Percentiles rank a stretch among this genome's conserved stretches.
phyloP scores from a whole-genome alignment of 2,329 filamentous ascomycete species.

The Exophiala lecanii-corni region DNA sequence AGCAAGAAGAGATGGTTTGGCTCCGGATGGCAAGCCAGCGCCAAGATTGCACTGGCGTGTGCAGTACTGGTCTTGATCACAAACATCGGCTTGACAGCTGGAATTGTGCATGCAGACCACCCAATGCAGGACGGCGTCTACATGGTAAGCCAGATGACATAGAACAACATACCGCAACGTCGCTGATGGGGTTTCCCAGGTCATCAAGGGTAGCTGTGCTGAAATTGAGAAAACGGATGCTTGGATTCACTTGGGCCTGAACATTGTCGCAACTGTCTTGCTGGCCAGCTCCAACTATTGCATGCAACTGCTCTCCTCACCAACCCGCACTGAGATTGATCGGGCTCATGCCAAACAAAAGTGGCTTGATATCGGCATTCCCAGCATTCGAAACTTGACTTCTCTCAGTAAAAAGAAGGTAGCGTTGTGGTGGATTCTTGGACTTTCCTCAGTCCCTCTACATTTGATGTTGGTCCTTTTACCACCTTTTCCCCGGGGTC shows the following conservation, averaged over 20 bases:
- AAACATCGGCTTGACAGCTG: conserved; percentile 21
- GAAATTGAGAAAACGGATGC: conserved; percentile 19
- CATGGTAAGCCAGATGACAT: conserved; percentile 5
- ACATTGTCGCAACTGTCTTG: conserved; percentile 43
- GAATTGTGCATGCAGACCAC: conserved; percentile 12
- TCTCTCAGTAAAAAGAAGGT: conserved; percentile 18
- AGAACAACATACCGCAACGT: not conserved
- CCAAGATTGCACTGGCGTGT: conserved; percentile 20
- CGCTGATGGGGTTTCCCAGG: not conserved
- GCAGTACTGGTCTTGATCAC: conserved; percentile 18
- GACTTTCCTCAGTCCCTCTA: conserved; percentile 25
- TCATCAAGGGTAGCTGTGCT: conserved; percentile 20
- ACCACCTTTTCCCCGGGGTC: conserved; percentile 19
- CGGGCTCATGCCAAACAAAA: conserved; percentile 37
- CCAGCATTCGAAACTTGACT: conserved; percentile 29
- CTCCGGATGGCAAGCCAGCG: conserved; percentile 22
- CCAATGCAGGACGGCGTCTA: conserved; percentile 16
- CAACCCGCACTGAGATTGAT: conserved; percentile 48
- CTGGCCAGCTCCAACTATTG: conserved; percentile 48
- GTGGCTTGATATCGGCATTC: conserved; percentile 33
- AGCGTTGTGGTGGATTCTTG: conserved; percentile 26
- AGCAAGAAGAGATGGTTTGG: conserved; percentile 14
- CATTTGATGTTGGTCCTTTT: conserved; percentile 26
- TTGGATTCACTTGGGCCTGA: conserved; percentile 45
- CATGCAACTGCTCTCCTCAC: conserved; percentile 50